These are phyloP conservation scores for Claviceps pusilla DNA, from an alignment of 2,329 filamentous ascomycete species.

Conservation along the genomic window DNA sequence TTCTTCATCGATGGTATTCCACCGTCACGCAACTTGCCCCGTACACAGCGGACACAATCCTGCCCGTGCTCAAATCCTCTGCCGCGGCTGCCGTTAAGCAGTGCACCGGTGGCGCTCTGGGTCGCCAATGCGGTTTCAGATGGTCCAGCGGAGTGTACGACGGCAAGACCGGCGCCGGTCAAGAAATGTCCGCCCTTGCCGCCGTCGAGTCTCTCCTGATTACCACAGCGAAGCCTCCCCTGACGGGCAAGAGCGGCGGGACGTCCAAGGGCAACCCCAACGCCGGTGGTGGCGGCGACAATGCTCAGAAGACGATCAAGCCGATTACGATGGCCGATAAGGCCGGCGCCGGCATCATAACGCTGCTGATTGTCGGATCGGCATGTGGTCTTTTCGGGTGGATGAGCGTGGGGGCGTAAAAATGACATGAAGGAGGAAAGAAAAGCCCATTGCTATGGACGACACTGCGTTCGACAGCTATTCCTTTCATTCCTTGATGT, in stretches of 20 bases:
- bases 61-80: constrained; percentile 35
- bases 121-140: constrained; percentile 37
- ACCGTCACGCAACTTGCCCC: constrained; percentile 39
- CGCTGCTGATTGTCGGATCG: constrained; percentile 27
- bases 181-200: constrained; percentile 44
- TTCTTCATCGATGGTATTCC: constrained; percentile 42
- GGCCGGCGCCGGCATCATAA: constrained; percentile 34
- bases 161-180: constrained; percentile 40
- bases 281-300: constrained; percentile 24
- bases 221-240: constrained; percentile 22
- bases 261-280: constrained; percentile 31
- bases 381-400: constrained; percentile 29
- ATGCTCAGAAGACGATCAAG: constrained; percentile 16
- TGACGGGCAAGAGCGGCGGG: constrained; percentile 35
- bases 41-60: constrained; percentile 33
- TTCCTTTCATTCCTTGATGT: no score
- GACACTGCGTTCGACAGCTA: no score
- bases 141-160: constrained; percentile 39
- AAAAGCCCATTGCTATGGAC: no score
- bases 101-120: constrained; percentile 35
- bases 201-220: constrained; percentile 40
- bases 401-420: constrained; percentile 29
- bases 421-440: no score
- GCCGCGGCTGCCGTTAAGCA: constrained; percentile 38
- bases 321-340: constrained; percentile 29